Conservation (phyloP, 2,329 filamentous ascomycete species). For the Penicillium griseofulvum region DNA sequence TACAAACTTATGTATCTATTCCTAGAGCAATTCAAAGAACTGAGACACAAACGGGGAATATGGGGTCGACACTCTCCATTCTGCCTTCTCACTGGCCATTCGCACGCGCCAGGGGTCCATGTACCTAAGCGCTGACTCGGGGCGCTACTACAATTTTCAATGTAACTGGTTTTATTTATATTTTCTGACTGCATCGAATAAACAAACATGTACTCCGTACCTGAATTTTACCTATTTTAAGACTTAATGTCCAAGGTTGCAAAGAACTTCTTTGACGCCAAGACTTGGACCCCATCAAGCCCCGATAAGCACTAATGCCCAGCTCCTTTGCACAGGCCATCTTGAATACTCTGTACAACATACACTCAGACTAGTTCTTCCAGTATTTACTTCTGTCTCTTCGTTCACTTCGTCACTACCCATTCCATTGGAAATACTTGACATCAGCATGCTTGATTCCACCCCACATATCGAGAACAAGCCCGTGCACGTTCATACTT, state of each 20-base stretch:
- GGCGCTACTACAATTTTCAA: background rate
- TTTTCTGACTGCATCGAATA: background rate
- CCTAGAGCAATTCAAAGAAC: background rate
- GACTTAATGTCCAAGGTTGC: too few species aligned
- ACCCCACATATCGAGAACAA: slow-evolving; percentile 35
- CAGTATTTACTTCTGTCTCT: too few species aligned
- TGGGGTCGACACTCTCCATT: background rate
- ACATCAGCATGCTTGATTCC: slow-evolving; percentile 1
- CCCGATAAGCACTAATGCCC: background rate
- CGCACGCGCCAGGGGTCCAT: slow-evolving; percentile 4
- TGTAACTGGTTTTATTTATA: background rate
- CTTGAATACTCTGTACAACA: too few species aligned
- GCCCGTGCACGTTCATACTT: slow-evolving; percentile 39
- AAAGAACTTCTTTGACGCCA: background rate
- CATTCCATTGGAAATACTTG: background rate
- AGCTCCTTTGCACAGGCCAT: too few species aligned
- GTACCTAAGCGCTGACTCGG: background rate
- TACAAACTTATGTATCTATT: background rate
- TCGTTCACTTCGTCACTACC: background rate
- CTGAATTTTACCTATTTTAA: too few species aligned
- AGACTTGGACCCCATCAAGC: background rate
- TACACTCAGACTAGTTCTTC: too few species aligned
- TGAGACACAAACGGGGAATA: background rate
- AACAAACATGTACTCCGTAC: too few species aligned
- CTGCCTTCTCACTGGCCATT: background rate